Conservation (phyloP, 169 alveolate species). For the Plasmodium falciparum region DNA sequence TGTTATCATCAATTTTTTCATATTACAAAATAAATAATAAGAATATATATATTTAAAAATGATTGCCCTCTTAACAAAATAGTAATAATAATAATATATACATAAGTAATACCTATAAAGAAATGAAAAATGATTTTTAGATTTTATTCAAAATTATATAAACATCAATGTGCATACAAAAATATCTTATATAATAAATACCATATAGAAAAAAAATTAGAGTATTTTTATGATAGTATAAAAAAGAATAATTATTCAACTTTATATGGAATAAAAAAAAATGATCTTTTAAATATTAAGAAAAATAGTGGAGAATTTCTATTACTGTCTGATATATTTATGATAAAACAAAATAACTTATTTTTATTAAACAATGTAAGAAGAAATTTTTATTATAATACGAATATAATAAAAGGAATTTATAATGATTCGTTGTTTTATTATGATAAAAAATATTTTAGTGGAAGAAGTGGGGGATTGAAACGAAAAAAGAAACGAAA, state of each 20-base stretch:
- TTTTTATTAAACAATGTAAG: neutral
- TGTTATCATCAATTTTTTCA: no score
- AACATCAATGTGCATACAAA: constrained; percentile 10
- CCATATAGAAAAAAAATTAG: constrained; percentile 16
- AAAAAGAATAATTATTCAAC: neutral
- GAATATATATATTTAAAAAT: no score
- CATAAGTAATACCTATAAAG: neutral
- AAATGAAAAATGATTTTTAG: constrained; percentile 54
- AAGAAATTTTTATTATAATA: constrained; percentile 1
- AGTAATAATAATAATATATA: constrained; percentile 3
- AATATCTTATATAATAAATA: constrained; percentile 16
- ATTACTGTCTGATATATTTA: neutral
- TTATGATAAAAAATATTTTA: constrained; percentile 67
- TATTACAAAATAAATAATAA: no score
- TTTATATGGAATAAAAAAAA: constrained; percentile 9
- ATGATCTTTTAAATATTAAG: neutral
- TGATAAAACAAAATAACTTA: neutral
- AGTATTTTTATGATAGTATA: neutral
- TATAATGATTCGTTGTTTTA: neutral
- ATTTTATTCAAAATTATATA: constrained; percentile 17
- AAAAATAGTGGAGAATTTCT: neutral
- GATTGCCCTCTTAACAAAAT: neutral
- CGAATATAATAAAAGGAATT: neutral
- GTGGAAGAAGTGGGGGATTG: constrained; percentile 85
- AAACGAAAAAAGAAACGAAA: constrained; percentile 81